Base-by-base conservation (phyloP, 495 filamentous ascomycete species). In the Bathelium albidoporum region DNA sequence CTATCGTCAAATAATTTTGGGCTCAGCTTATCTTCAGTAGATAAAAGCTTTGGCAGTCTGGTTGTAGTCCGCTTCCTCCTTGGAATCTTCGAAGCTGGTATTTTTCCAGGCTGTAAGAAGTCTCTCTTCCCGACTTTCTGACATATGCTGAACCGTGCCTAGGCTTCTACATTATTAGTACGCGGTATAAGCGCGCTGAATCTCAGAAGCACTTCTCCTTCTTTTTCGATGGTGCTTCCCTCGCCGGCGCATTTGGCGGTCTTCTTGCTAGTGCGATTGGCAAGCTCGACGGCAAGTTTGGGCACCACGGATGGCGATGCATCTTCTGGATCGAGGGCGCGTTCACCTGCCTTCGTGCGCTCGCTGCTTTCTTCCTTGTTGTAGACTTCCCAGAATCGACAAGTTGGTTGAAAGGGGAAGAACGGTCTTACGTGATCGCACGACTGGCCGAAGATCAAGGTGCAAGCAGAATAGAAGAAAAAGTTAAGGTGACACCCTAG, bases 341-440 rank as follows among this genome's bases (percentile, higher is more conserved):
- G 0, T 53, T 70, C 24, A 70, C 70, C 0, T 52, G 64, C 3
- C 12, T 71, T 5, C 45, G 78, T 12, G 67, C 66, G 9, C 36
- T 75, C 18, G 18, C 65, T 2, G 61, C 68, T 16, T 76, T 66
- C 60, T 75, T 74, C 62, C 12, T 73, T 14, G 63, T 78, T 10
- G 39, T 73, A 0, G 72, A 77, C 60, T 73, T 73, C 61, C 76
- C 76, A 0, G 67, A 73, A 32, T 64, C 59, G 14, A 66, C 67
- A 22, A 62, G 28, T 1, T 72, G 70, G 55, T 58, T 72, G 18
- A 68, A 65, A 32, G 62, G 67, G 52, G 14, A 32, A 18, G 68
- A 71, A 60, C 12, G 67, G 20, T 49, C 64, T 24, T 70, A 62
- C 39, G 32, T 71, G 65, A 67, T 5, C 34, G 34, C 34, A 39